Evolutionary conservation across 352 stramenopile species (phyloP).

Genomic region (Phytophthora sp.): DNA sequence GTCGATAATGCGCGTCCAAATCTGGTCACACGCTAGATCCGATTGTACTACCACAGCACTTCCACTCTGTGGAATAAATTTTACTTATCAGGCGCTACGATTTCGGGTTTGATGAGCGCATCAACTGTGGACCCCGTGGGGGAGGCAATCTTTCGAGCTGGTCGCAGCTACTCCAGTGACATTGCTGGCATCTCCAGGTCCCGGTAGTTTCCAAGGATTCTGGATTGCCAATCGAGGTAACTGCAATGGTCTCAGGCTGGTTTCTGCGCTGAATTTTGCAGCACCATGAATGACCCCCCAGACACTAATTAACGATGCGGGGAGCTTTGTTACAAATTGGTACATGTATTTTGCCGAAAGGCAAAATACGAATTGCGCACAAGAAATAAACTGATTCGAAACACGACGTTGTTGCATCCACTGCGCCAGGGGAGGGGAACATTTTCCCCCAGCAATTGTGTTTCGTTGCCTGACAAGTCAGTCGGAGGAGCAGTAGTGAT

Average conservation of each 20-base stretch:
- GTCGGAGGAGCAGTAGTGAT: conserved; percentile 27
- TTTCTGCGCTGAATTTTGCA: conserved; percentile 35
- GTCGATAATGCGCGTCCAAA: conserved; percentile 24
- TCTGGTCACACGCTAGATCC: conserved; percentile 37
- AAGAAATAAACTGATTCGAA: conserved; percentile 48
- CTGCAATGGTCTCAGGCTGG: conserved; percentile 55
- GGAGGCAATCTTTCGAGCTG: conserved; percentile 22
- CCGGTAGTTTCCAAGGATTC: conserved; percentile 32
- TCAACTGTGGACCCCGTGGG: conserved; percentile 36
- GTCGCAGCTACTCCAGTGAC: conserved; percentile 53
- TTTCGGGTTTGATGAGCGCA: conserved; percentile 46
- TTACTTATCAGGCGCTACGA: conserved; percentile 45
- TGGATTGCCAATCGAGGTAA: conserved; percentile 53
- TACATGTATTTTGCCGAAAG: conserved; percentile 44
- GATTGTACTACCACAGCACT: too few species aligned
- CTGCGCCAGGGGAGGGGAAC: too few species aligned
- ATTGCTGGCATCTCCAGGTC: conserved; percentile 39
- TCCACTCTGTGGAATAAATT: conserved; percentile 47
- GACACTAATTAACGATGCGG: conserved; percentile 60
- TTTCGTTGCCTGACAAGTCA: conserved; percentile 38
- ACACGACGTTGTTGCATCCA: conserved; percentile 34
- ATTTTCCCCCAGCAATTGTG: conserved; percentile 37
- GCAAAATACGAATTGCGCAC: conserved; percentile 60
- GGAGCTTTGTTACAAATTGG: conserved; percentile 51
- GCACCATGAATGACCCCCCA: conserved; percentile 37